A percentile compares a stretch with the other conserved stretches of the same genome.
Conservation (phyloP, 306 rosid species). For the Lathyrus oleraceus region DNA sequence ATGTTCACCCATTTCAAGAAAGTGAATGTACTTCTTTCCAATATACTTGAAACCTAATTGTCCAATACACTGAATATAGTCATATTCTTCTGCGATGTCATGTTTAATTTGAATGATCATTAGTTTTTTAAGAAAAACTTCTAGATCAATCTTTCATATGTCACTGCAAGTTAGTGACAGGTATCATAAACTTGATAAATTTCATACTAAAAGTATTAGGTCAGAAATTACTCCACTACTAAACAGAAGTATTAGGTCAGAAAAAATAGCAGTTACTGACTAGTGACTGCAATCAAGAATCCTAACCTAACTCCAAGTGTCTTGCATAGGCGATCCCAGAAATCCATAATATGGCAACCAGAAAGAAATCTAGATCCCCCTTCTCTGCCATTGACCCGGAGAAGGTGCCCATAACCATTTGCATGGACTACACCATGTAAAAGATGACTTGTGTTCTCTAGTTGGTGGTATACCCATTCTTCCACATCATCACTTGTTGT, state of each 20-base stretch:
- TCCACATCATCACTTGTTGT: constrained; percentile 84
- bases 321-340: constrained; percentile 94
- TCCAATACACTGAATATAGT: not conserved
- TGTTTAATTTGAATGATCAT: constrained; percentile 5
- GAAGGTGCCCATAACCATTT: constrained; percentile 96
- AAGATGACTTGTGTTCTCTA: constrained; percentile 87
- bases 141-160: not conserved
- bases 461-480: constrained; percentile 89
- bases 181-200: constrained; percentile 4
- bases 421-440: constrained; percentile 93
- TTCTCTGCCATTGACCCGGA: constrained; percentile 93
- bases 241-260: not conserved
- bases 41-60: constrained; percentile 10
- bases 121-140: constrained; percentile 2
- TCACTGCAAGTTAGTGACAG: constrained; percentile 6
- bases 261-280: not conserved
- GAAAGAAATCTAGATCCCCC: constrained; percentile 88
- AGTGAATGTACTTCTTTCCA: constrained; percentile 6
- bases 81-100: constrained; percentile 15
- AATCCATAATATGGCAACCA: constrained; percentile 88
- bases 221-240: constrained; percentile 19
- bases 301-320: constrained; percentile 82
- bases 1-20: constrained; percentile 16
- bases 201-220: constrained; percentile 1
- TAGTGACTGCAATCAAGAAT: constrained; percentile 10